Conservation (phyloP, 2,329 filamentous ascomycete genomes). For the Penicillium concentricum region DNA sequence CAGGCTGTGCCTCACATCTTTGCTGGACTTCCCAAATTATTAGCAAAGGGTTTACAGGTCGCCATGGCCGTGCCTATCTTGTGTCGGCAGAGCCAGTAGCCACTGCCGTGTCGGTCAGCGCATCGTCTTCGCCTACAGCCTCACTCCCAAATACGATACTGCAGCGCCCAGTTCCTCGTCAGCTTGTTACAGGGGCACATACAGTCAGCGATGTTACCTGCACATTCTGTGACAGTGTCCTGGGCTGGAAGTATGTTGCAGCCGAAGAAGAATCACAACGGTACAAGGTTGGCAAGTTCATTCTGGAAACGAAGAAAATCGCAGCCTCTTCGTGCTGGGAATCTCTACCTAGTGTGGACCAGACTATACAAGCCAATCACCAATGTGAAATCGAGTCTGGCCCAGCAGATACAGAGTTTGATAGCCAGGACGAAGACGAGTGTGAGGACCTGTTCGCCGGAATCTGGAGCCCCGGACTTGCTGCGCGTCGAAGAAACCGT, state of each 20-base stretch:
- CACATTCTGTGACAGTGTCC: conserved; percentile 53
- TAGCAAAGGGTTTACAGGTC: conserved; percentile 64
- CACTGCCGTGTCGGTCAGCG: conserved; percentile 29
- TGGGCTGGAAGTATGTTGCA: conserved; percentile 66
- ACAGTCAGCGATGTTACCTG: conserved; percentile 63
- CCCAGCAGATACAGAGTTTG: conserved; percentile 54
- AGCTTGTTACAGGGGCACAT: conserved; percentile 63
- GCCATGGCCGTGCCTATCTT: conserved; percentile 64
- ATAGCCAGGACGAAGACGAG: conserved; percentile 65
- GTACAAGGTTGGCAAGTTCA: conserved; percentile 68
- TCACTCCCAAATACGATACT: conserved; percentile 59
- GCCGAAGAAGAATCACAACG: conserved; percentile 61
- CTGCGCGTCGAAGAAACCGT: conserved; percentile 46
- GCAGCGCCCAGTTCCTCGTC: conserved; percentile 56
- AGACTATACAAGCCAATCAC: conserved; percentile 2
- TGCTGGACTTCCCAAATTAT: conserved; percentile 61
- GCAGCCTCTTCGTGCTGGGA: conserved; percentile 55
- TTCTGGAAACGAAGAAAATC: conserved; percentile 60
- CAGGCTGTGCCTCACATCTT: conserved; percentile 59
- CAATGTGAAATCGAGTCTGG: conserved; percentile 11
- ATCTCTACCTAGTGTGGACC: conserved; percentile 19
- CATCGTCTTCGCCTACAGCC: conserved; percentile 31
- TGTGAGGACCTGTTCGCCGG: conserved; percentile 65
- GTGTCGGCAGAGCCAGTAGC: conserved; percentile 48
- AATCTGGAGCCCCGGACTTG: conserved; percentile 58